A percentile compares a stretch with the other conserved stretches of the same genome.
phyloP scores from a whole-genome alignment of 2,329 filamentous ascomycete species.

The Botrytis porri region DNA sequence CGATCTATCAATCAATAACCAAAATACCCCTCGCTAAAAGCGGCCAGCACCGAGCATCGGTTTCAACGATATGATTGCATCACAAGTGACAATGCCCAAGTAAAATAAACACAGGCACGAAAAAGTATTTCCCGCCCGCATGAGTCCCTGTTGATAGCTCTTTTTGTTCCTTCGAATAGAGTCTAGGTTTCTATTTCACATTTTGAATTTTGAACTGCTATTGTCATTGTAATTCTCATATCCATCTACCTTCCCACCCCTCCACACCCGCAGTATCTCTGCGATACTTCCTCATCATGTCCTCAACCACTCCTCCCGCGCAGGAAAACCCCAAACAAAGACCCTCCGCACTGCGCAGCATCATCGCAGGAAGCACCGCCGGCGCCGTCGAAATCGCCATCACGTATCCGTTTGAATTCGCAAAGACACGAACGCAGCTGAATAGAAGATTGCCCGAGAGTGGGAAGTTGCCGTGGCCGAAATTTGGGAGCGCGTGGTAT shows the following conservation, averaged over 20 bases:
- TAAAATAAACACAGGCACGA: not conserved
- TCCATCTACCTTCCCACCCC: not conserved
- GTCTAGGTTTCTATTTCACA: not conserved
- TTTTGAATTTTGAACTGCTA: not conserved
- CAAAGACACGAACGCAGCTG: constrained; percentile 91
- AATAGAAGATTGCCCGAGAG: constrained; percentile 78
- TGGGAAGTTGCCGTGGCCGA: constrained; percentile 90
- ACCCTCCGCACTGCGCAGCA: constrained; percentile 81
- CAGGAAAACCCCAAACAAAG: constrained; percentile 43
- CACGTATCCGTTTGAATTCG: constrained; percentile 94
- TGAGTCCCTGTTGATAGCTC: not conserved
- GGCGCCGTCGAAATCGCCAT: constrained; percentile 76
- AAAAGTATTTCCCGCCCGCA: not conserved
- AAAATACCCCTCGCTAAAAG: constrained; percentile 2
- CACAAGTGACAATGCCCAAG: not conserved
- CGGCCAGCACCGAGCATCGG: constrained; percentile 2
- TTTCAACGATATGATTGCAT: not conserved
- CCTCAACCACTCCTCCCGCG: constrained; percentile 16
- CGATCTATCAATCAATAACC: not conserved
- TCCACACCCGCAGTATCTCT: not conserved
- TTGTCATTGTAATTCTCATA: not conserved
- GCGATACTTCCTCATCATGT: constrained; percentile 20
- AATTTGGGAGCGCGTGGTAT: constrained; percentile 94
- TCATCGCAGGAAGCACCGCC: constrained; percentile 88
- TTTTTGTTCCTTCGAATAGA: not conserved